Evolutionary conservation across 2,329 filamentous ascomycete species (phyloP), one percentile per base, ranked within the genome.

Genomic region (Albifimbria verrucaria): DNA sequence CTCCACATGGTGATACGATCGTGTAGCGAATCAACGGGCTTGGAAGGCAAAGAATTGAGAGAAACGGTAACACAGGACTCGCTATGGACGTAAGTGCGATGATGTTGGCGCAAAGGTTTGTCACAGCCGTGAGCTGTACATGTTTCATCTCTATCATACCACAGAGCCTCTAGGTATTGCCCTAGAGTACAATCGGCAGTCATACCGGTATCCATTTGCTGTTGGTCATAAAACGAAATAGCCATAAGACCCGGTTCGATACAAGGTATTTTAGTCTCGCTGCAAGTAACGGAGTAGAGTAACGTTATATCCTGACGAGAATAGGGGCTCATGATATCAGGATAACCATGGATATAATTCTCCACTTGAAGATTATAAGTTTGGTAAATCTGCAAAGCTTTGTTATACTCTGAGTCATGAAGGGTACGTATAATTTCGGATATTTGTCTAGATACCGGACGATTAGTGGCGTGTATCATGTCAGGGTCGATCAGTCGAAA

Each of bases 351-450:
- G 21, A 97, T 87, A 63, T 96, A 96, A 24, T 90, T 90, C 67
- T 99, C 94, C 94, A 94, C 99, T 61, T 97, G 92, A 25, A 90
- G 85, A 53, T 92, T 96, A 66, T 97, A 93, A 0, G 91, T 96
- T 68, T 92, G 85, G 66, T 97, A 99, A 62, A 92, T 92, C 71
- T 97, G 90, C 32, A 95, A 74, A 2, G 93, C 92, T 70, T 94
- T 96, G 68, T 99, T 92, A 62, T 97, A 97, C 69, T 99, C 94
- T 2, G 92, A 92, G 66, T 97, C 91, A 68, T 97, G 92, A 12
- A 97, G 92, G 21, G 94, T 95, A 66, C 94, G 92, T 7, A 99
- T 75, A 47, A 97, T 91, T 63, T 97, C 93, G 74, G 92, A 91
- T 25, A 97, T 90, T 65, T 96, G 91, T 44, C 85, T 85, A 0